Percentiles rank a stretch among this genome's conserved stretches.
Conservation (phyloP, 345 rosid genomes). For the Eucalyptus tenuipes region DNA sequence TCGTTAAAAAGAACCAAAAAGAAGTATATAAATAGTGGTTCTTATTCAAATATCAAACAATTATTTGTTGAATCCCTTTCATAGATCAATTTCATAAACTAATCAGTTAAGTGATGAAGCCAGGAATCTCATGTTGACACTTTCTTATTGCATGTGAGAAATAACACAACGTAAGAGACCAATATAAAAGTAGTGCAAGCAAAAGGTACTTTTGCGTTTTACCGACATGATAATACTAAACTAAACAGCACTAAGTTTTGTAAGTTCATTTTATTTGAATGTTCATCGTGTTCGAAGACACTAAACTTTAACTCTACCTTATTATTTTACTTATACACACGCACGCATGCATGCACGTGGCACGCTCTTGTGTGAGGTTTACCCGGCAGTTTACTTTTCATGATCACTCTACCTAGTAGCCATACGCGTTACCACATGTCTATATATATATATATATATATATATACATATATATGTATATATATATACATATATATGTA, state of each 20-base stretch:
- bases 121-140: not conserved
- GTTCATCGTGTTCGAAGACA: not conserved
- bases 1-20: not conserved
- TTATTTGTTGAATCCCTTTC: not conserved
- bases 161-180: not conserved
- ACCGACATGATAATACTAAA: not conserved
- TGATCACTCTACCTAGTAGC: not conserved
- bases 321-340: not conserved
- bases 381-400: not conserved
- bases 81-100: not conserved
- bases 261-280: not conserved
- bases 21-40: not conserved
- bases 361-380: not conserved
- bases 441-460: no score
- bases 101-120: no score
- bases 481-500: no score
- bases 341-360: not conserved
- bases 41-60: not conserved
- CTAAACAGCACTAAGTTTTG: not conserved
- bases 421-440: not conserved
- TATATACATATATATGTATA: no score
- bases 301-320: not conserved
- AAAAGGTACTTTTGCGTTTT: not conserved
- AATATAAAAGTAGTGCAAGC: not conserved
- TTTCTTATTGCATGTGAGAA: not conserved